Percentiles rank a stretch among this genome's conserved stretches.
phyloP scores from a whole-genome alignment of 202 grass and related monocot genomes.

The Panicum hallii region DNA sequence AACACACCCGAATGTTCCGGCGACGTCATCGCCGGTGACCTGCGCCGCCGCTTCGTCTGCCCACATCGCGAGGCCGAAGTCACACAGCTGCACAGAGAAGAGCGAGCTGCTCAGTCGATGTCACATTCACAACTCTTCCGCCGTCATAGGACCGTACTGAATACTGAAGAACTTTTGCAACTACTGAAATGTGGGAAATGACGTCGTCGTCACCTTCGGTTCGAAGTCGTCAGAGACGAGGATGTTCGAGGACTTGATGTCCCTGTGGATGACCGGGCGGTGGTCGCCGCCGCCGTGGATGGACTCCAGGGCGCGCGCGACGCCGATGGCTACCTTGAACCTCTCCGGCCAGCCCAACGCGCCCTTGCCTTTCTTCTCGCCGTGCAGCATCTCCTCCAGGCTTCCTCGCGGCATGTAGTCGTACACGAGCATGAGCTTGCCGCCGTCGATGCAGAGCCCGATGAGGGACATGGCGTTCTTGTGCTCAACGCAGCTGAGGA shows the following conservation, averaged over 20 bases:
- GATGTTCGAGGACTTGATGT: slow-evolving; percentile 95
- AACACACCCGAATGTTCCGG: slow-evolving; percentile 81
- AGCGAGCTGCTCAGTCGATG: not conserved
- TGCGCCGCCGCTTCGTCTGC: slow-evolving; percentile 51
- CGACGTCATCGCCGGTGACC: slow-evolving; percentile 63
- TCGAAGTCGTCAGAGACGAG: slow-evolving; percentile 75
- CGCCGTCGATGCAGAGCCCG: slow-evolving; percentile 71
- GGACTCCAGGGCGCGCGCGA: slow-evolving; percentile 61
- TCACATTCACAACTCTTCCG: not conserved
- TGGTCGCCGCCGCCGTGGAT: slow-evolving; percentile 52
- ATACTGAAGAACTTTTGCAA: not conserved
- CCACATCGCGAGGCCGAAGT: slow-evolving; percentile 89
- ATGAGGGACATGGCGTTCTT: slow-evolving; percentile 65
- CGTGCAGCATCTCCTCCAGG: slow-evolving; percentile 78
- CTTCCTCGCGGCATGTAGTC: slow-evolving; percentile 76
- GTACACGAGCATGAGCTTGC: slow-evolving; percentile 79
- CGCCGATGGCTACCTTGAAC: slow-evolving; percentile 68
- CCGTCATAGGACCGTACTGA: not conserved
- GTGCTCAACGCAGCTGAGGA: slow-evolving; percentile 65
- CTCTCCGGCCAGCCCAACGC: slow-evolving; percentile 71
- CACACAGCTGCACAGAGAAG: slow-evolving; percentile 57
- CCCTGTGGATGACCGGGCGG: slow-evolving; percentile 70
- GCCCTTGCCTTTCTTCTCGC: slow-evolving; percentile 26
- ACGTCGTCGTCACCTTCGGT: slow-evolving; percentile 50
- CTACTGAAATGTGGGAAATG: slow-evolving; percentile 5